Evolutionary conservation across 169 alveolate species (phyloP), one percentile per base, ranked within the genome.

Genomic region (Eimeria maxima): DNA sequence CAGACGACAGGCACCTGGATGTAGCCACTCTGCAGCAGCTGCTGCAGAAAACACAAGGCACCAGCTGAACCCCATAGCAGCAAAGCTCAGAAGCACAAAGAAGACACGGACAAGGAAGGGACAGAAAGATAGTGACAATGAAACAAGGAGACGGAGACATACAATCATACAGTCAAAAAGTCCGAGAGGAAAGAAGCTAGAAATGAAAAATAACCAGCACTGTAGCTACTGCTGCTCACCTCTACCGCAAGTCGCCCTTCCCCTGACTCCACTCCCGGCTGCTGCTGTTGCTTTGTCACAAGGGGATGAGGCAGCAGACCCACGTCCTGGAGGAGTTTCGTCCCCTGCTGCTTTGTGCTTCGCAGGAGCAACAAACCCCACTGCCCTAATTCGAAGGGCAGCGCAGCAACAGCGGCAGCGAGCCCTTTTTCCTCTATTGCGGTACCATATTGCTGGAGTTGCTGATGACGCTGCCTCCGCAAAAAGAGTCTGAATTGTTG

Each of bases 231-330:
- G 69, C 69, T 60, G 69, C 69, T 60, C n/a, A 60, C 69, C 20
- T 60, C 69, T 18, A 60, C 1, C 27, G 18, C 69, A 11, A 60
- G 69, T 2, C 7, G 0, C 69, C 18, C n/a, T 60, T 20, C 69
- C 69, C 1, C 27, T 20, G 69, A 18, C 16, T 71, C 81, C 44
- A 71, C 81, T 71, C 50, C 81, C 29, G 16, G 18, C 81, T 71
- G 81, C 47, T 71, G 81, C 81, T 71, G 16, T 6, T 71, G 50
- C 47, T 71, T 29, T 27, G 63, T 76, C 50, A 76, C 60, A 13
- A 76, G 63, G 60, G 87, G 87, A 45, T 76, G 87, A 11, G 60
- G 65, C 60, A 44, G 60, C 87, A 76, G 87, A 14, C 87, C 87
- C 27, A 76, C 60, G 33, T 76, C 63, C 29, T 76, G 87, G 22